Percentiles rank a stretch among this genome's conserved stretches.
These are phyloP conservation scores for Vitis labrusca DNA, from an alignment of 164 flowering plant genomes.

Conservation along the genomic window DNA sequence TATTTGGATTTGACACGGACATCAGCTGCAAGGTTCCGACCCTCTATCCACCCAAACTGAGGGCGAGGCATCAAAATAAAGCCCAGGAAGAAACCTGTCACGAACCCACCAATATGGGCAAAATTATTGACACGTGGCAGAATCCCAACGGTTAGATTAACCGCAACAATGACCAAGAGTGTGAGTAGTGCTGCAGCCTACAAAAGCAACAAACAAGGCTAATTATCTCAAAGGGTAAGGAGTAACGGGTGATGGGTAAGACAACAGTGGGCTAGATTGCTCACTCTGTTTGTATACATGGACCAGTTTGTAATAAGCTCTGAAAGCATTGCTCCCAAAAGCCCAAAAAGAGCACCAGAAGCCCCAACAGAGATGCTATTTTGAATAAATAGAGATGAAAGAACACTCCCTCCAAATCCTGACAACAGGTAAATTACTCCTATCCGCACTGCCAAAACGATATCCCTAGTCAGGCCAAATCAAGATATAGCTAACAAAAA, in stretches of 20 bases:
- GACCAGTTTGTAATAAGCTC: slow-evolving; percentile 86
- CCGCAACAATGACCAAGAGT: slow-evolving; percentile 52
- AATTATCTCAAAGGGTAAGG: not conserved
- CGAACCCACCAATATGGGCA: slow-evolving; percentile 87
- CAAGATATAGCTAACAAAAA: too few relatives aligned
- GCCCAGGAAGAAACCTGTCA: slow-evolving; percentile 79
- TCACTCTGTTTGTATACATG: slow-evolving; percentile 72
- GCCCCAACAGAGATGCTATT: slow-evolving; percentile 77
- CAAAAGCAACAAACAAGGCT: slow-evolving; percentile 1
- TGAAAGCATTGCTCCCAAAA: slow-evolving; percentile 90
- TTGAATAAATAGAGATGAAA: slow-evolving; percentile 62
- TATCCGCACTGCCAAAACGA: slow-evolving; percentile 54
- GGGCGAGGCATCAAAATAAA: slow-evolving; percentile 76
- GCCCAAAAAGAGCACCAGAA: slow-evolving; percentile 91
- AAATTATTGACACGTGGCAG: slow-evolving; percentile 81
- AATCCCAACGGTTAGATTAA: slow-evolving; percentile 80
- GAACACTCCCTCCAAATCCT: slow-evolving; percentile 76
- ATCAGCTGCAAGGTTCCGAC: slow-evolving; percentile 39
- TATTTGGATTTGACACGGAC: slow-evolving; percentile 53
- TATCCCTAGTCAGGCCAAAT: slow-evolving; percentile 2
- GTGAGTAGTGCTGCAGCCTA: slow-evolving; percentile 79
- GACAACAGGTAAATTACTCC: slow-evolving; percentile 70
- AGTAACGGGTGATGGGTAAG: too few relatives aligned
- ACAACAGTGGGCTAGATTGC: not conserved
- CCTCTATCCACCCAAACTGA: slow-evolving; percentile 72